phyloP scores from a whole-genome alignment of 345 rosid genomes.

The Durio zibethinus region DNA sequence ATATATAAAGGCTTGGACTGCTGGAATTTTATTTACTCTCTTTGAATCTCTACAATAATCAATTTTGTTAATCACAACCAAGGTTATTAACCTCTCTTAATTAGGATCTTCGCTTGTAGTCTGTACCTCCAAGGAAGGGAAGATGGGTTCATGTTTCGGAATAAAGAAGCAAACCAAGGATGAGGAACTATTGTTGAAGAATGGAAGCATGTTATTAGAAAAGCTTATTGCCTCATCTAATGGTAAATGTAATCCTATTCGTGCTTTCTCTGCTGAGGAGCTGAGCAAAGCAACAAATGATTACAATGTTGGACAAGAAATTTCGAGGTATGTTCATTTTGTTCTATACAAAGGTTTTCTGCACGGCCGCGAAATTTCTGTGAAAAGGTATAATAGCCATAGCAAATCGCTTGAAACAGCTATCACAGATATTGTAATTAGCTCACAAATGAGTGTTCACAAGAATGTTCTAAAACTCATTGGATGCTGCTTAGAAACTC shows the following conservation, averaged over 20 bases:
- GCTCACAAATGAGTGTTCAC: slow-evolving; percentile 10
- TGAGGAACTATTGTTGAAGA: background rate
- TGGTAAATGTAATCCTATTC: slow-evolving; percentile 9
- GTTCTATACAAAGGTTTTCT: slow-evolving; percentile 11
- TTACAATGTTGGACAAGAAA: background rate
- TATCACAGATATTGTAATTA: background rate
- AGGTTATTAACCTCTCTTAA: background rate
- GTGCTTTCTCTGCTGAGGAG: background rate
- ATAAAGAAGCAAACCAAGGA: slow-evolving; percentile 7
- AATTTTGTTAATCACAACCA: too few relatives aligned
- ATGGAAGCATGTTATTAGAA: slow-evolving; percentile 1
- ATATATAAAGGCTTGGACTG: too few relatives aligned
- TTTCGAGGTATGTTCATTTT: slow-evolving; percentile 6
- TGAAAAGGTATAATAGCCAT: background rate
- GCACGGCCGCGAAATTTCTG: background rate
- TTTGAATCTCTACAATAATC: too few relatives aligned
- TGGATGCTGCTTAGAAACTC: slow-evolving; percentile 12
- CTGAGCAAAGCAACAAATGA: background rate
- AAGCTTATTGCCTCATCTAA: slow-evolving; percentile 13
- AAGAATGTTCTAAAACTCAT: slow-evolving; percentile 10
- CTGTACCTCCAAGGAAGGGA: background rate
- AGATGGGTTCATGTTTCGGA: slow-evolving; percentile 1
- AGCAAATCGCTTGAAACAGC: background rate
- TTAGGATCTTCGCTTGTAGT: background rate
- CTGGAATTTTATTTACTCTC: too few relatives aligned